A percentile compares a stretch with the other conserved stretches of the same genome.
phyloP scores from a whole-genome alignment of 176 grass and related monocot species.

The Urochloa ruziziensis region DNA sequence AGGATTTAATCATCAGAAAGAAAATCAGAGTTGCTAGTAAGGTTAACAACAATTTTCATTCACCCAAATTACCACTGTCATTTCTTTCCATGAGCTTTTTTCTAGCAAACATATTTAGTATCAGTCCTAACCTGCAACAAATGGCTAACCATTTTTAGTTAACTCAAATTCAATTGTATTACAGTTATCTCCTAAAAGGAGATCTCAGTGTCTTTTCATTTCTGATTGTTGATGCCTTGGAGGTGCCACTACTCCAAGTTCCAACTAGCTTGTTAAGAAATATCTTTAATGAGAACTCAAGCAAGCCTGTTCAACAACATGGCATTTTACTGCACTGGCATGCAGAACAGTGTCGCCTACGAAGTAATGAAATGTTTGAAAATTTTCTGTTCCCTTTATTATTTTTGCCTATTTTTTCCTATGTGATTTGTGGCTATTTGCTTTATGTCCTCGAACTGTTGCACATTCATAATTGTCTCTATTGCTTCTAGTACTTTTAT shows the following conservation, averaged over 20 bases:
- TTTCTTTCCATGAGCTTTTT: neutral
- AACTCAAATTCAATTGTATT: neutral
- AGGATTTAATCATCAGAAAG: neutral
- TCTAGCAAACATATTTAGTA: neutral
- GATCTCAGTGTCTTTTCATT: neutral
- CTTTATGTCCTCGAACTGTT: neutral
- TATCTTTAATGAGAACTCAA: neutral
- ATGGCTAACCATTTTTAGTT: neutral
- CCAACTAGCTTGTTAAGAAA: neutral
- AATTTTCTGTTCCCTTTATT: neutral
- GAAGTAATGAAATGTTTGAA: neutral
- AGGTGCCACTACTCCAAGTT: neutral
- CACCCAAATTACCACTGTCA: neutral
- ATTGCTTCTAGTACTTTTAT: neutral
- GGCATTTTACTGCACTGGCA: neutral
- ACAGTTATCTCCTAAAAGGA: neutral
- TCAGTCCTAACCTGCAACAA: neutral
- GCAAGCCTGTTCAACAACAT: neutral
- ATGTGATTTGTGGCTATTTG: neutral
- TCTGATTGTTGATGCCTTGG: neutral
- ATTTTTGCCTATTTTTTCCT: neutral
- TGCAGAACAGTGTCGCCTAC: too few relatives aligned
- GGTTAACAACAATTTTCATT: neutral
- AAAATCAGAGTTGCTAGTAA: neutral
- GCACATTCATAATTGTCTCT: neutral